These are phyloP conservation scores for Cicer bijugum DNA, from an alignment of 306 rosid species.

Conservation along the genomic window DNA sequence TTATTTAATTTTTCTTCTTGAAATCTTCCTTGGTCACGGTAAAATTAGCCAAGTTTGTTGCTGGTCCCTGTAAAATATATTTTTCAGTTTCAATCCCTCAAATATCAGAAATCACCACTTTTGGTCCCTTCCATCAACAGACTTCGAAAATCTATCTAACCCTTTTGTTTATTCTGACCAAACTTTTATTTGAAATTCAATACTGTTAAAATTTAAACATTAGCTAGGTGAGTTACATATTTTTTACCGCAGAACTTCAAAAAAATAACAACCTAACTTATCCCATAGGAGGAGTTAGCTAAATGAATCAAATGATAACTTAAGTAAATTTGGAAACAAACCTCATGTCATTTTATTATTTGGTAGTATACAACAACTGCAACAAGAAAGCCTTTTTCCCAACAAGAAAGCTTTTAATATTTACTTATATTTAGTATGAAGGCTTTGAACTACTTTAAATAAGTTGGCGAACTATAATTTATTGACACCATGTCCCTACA, in stretches of 20 bases:
- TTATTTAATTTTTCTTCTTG: slow-evolving; percentile 8
- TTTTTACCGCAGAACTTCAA: slow-evolving; percentile 3
- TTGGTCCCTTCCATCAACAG: background rate
- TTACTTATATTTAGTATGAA: background rate
- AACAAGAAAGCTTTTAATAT: background rate
- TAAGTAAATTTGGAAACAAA: slow-evolving; percentile 12
- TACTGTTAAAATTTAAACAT: background rate
- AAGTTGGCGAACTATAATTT: background rate
- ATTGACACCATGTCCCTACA: background rate
- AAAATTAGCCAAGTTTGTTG: background rate
- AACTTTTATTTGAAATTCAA: slow-evolving; percentile 22
- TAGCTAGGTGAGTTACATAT: background rate
- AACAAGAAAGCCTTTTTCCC: slow-evolving; percentile 1
- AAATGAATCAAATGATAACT: background rate
- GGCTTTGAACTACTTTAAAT: background rate
- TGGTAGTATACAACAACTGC: background rate
- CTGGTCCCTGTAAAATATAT: background rate
- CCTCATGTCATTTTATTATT: slow-evolving; percentile 1
- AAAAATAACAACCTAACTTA: background rate
- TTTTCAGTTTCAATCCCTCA: background rate
- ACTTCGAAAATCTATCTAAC: background rate
- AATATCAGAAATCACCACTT: background rate
- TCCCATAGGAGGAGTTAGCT: background rate
- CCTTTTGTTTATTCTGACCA: background rate
- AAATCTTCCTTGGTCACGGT: background rate